A percentile compares a stretch with the other conserved stretches of the same genome.
Conservation (phyloP, 192 early-diverging fungal species). For the Chytriomyces confervae region DNA sequence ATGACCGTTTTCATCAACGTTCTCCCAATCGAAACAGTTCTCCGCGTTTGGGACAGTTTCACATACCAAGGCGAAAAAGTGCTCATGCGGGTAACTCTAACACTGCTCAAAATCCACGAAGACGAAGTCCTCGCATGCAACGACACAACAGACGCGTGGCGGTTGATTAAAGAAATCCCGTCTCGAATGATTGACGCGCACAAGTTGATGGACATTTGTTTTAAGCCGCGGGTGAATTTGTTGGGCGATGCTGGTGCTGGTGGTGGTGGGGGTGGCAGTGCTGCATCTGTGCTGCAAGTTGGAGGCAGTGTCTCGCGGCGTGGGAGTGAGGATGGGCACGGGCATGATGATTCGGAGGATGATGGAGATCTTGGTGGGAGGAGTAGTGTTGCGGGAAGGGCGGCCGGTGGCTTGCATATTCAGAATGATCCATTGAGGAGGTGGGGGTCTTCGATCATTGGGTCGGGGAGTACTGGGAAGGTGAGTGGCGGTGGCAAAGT, state of each 20-base stretch:
- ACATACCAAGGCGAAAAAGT: slow-evolving; percentile 75
- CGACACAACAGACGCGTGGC: slow-evolving; percentile 51
- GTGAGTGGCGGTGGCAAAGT: slow-evolving; percentile 26
- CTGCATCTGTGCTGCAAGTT: not conserved
- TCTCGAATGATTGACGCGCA: slow-evolving; percentile 44
- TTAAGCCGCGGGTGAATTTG: slow-evolving; percentile 35
- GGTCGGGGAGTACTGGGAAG: not conserved
- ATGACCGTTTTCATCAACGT: slow-evolving; percentile 80
- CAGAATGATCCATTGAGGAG: slow-evolving; percentile 34
- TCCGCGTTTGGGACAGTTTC: slow-evolving; percentile 85
- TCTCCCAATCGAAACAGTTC: slow-evolving; percentile 74
- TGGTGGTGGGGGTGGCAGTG: not conserved
- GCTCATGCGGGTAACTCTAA: slow-evolving; percentile 74
- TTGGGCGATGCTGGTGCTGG: slow-evolving; percentile 21
- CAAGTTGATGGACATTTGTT: slow-evolving; percentile 44
- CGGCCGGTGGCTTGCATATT: slow-evolving; percentile 13
- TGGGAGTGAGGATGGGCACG: not conserved
- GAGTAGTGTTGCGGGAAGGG: not conserved
- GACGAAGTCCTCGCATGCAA: slow-evolving; percentile 51
- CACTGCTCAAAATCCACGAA: slow-evolving; percentile 74
- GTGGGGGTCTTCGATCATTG: not conserved
- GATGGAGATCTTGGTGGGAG: not conserved
- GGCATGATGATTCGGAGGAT: slow-evolving; percentile 27
- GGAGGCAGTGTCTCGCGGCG: not conserved
- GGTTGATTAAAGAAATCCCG: slow-evolving; percentile 44